Evolutionary conservation across 2,329 filamentous ascomycete genomes (phyloP), one percentile per base, ranked within the genome.

Genomic region (Aphanoascus verrucosus): DNA sequence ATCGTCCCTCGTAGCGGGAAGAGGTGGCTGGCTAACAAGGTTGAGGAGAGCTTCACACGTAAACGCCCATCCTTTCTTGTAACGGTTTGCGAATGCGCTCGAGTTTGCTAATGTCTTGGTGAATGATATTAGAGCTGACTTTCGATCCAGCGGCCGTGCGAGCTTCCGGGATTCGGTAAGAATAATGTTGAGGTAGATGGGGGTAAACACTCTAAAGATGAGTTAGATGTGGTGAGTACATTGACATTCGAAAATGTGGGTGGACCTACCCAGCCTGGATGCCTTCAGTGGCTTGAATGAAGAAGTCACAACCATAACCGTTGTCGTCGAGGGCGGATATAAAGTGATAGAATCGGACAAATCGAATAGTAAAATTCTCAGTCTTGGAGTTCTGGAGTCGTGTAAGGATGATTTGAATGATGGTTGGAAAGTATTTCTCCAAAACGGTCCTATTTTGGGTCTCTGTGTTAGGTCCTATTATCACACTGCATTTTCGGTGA

Each of bases 261-360:
- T 35, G 40, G 43, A 63, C 74, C 65, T 72, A 80, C 76, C 77
- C 75, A 35, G 80, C 74, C 68, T 96, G 90, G 31, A 97, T 78
- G 57, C 82, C 76, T 65, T 97, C 86, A n/a, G 87, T 83, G 58
- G 88, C 80, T 59, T 78, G 78, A 70, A 96, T 86, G 72, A 96
- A 93, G 73, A 88, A 95, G 70, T 98, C 93, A 6, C 89, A 81
- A 46, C 91, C 93, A 55, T 93, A 82, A n/a, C 89, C 88, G 60
- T 82, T 81, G 58, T 93, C 85, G 34, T 85, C 81, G 57, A 77
- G 79, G 15, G 89, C 87, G 31, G 87, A 88, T 52, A 97, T 80
- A 58, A 96, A 83, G 69, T 98, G 91, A 68, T 94, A 98, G 75
- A 98, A 94, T 34, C 89, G 85, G 52, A 90, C 86, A 67, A 98